phyloP scores from a whole-genome alignment of 345 rosid genomes.

The Euclidium syriacum region DNA sequence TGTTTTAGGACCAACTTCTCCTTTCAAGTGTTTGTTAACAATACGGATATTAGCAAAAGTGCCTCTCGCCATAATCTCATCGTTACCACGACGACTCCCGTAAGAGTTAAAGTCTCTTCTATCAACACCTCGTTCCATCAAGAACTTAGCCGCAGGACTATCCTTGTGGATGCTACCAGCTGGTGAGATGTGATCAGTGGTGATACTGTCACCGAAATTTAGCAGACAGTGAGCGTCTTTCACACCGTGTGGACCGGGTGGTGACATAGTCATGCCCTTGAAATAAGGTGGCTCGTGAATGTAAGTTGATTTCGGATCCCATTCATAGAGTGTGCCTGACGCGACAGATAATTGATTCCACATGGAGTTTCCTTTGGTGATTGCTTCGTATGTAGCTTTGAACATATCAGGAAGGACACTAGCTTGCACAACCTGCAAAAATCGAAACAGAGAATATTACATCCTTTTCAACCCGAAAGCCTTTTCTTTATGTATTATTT shows the following conservation, averaged over 20 bases:
- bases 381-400: constrained; percentile 77
- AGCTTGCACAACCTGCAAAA: constrained; percentile 67
- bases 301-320: constrained; percentile 85
- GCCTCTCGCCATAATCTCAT: constrained; percentile 85
- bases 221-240: constrained; percentile 88
- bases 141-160: constrained; percentile 83
- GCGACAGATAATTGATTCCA: constrained; percentile 79
- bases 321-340: constrained; percentile 54
- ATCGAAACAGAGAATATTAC: not conserved
- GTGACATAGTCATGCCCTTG: constrained; percentile 87
- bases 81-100: constrained; percentile 89
- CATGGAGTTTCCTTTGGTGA: constrained; percentile 86
- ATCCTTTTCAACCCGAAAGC: not conserved
- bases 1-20: constrained; percentile 91
- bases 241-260: constrained; percentile 76
- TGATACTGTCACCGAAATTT: constrained; percentile 83
- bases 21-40: constrained; percentile 72
- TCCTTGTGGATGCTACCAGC: constrained; percentile 94
- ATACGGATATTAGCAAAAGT: constrained; percentile 80
- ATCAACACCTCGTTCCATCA: constrained; percentile 75
- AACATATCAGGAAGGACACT: constrained; percentile 89
- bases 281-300: constrained; percentile 90
- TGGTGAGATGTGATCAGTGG: constrained; percentile 91
- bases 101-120: constrained; percentile 84
- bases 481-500: not conserved